phyloP scores from a whole-genome alignment of 176 grass and related monocot species.

The Eleusine coracana region DNA sequence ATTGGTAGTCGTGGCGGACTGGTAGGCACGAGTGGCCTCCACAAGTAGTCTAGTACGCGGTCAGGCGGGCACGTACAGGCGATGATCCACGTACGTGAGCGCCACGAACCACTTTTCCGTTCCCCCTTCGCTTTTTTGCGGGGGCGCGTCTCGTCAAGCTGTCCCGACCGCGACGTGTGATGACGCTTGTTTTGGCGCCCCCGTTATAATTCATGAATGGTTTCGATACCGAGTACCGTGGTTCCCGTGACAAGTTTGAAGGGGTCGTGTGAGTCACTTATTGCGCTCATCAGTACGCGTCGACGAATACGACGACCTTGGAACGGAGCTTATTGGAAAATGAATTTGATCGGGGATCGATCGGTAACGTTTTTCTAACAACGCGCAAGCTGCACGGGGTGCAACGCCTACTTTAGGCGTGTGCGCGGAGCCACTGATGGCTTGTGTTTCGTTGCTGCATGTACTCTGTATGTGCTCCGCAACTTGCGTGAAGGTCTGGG shows the following conservation, averaged over 20 bases:
- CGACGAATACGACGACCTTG: neutral
- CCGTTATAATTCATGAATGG: neutral
- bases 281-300: neutral
- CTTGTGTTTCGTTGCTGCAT: neutral
- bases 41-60: neutral
- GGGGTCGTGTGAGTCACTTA: neutral
- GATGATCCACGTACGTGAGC: neutral
- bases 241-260: neutral
- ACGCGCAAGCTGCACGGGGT: neutral
- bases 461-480: neutral
- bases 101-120: constrained; percentile 1
- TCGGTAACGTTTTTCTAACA: neutral
- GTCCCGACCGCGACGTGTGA: constrained; percentile 22
- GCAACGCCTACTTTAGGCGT: constrained; percentile 8
- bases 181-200: neutral
- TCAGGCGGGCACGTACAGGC: neutral
- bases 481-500: neutral
- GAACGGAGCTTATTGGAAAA: neutral
- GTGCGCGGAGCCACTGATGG: neutral
- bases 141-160: neutral
- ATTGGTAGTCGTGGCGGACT: neutral
- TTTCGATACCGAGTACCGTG: neutral
- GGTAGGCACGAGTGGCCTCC: neutral
- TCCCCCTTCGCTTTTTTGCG: neutral
- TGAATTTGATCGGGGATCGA: neutral